Conservation (phyloP, 352 stramenopile genomes). For the Aphanomyces stellatus region DNA sequence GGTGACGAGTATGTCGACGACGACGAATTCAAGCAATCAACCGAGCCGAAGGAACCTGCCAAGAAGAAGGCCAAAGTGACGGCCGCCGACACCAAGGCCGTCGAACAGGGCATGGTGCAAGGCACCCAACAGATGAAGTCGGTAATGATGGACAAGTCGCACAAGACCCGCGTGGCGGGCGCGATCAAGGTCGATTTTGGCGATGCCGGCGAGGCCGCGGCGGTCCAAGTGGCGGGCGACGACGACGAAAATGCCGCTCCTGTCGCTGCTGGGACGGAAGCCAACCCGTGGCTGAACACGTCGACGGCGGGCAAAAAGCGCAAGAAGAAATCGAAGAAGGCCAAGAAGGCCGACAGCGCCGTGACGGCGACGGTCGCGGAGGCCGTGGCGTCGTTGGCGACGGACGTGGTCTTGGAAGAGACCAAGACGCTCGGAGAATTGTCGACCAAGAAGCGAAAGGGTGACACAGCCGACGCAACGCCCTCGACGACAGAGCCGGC, state of each 20-base stretch:
- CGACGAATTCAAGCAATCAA: slow-evolving; percentile 32
- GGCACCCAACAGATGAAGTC: slow-evolving; percentile 45
- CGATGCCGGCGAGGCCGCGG: slow-evolving; percentile 25
- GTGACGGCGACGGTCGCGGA: slow-evolving; percentile 18
- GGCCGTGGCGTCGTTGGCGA: slow-evolving; percentile 23
- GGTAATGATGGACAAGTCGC: slow-evolving; percentile 64
- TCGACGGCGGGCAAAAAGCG: slow-evolving; percentile 10
- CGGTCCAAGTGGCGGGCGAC: slow-evolving; percentile 9
- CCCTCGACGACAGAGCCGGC: slow-evolving; percentile 20
- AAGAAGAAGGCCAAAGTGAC: slow-evolving; percentile 43
- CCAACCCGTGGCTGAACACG: slow-evolving; percentile 25
- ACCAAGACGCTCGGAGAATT: slow-evolving; percentile 28
- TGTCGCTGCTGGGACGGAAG: neutral
- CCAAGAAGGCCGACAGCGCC: slow-evolving; percentile 20
- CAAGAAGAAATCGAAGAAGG: neutral
- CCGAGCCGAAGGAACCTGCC: slow-evolving; percentile 19
- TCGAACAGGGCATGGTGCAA: slow-evolving; percentile 42
- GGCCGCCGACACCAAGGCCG: slow-evolving; percentile 38
- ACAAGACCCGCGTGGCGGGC: slow-evolving; percentile 51
- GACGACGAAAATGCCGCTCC: neutral
- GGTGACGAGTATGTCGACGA: slow-evolving; percentile 63
- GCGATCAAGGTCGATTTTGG: slow-evolving; percentile 70
- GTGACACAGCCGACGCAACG: slow-evolving; percentile 18
- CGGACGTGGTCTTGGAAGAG: slow-evolving; percentile 18
- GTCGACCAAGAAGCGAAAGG: slow-evolving; percentile 41